Conservation (phyloP, 164 flowering plant species). For the Magnolia sinica region DNA sequence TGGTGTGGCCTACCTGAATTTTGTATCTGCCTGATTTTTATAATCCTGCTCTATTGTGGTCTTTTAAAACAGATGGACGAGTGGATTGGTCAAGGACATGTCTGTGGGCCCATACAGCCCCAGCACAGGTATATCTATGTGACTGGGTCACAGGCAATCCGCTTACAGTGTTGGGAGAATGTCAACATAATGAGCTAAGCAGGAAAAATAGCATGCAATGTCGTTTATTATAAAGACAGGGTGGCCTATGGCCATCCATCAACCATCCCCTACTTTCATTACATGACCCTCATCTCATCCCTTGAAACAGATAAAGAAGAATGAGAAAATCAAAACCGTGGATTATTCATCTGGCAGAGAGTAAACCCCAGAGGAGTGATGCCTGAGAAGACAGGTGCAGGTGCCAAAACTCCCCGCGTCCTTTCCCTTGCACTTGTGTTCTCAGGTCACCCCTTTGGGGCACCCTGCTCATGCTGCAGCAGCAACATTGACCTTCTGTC, state of each 20-base stretch:
- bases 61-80: no score
- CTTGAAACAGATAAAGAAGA: not conserved
- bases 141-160: no score
- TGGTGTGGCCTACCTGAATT: no score
- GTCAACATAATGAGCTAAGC: not conserved
- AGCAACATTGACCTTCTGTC: no score
- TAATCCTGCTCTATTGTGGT: no score
- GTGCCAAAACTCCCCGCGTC: not conserved
- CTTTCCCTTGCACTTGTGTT: conserved; percentile 25
- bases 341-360: not conserved
- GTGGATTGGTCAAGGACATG: no score
- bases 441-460: conserved; percentile 49
- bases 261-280: not conserved
- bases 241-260: not conserved
- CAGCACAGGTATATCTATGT: no score
- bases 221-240: not conserved
- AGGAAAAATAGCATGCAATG: not conserved
- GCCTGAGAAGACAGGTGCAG: conserved; percentile 31
- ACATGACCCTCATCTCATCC: not conserved
- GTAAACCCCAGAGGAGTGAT: conserved; percentile 27
- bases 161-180: not conserved
- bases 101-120: no score
- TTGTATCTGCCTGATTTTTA: no score
- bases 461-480: conserved; percentile 9
- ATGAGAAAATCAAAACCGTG: not conserved